Base-by-base conservation (phyloP, 2,329 filamentous ascomycete species). In the Calonectria multiphialidica region DNA sequence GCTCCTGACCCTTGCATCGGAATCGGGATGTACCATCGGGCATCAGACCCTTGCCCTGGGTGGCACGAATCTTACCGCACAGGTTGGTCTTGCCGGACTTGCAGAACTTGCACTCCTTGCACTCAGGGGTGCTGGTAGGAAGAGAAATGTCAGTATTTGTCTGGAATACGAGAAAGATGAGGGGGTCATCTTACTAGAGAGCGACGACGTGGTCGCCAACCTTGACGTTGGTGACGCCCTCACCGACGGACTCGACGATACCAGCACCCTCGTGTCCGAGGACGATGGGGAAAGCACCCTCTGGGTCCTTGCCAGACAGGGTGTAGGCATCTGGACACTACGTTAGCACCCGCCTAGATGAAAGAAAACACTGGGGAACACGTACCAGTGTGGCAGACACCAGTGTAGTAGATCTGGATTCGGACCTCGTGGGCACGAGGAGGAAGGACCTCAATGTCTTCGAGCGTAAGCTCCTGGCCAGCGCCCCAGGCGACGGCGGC, bases 71-170 rank as follows among this genome's bases (percentile, higher is more conserved):
- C 92, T 98, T 98, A 85, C 97, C 97, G 88, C 96, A 98, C 71
- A 98, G 93, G 87, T 98, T 98, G 81, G 96, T 98, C 93, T 99
- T 99, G 87, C 96, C 97, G 49, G 96, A 98, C 86, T 95, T 97
- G 93, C 97, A 99, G 91, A 98, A 98, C 89, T 98, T 98, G 92
- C 97, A 99, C 86, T 98, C 96, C 79, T 91, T 90, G 89, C 97
- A 98, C 88, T 98, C 96, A 77, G 97, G 97, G 57, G 96, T 98
- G 89, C 95, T 98, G 67, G 67, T 47, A 23, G 59, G 30, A 57
- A 66, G 61, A 28, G 35, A 42, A 66, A 33, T 50, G 59, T 75
- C 62, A 77, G 67, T 67, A 45, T 62, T 47, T 23, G 64, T 33
- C 9, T n/a, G 13, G 25, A 15, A 8, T 15, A 18, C 21, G 21